A percentile compares a stretch with the other conserved stretches of the same genome.
phyloP scores from a whole-genome alignment of 2,329 filamentous ascomycete genomes.

The Botryosphaeria dothidea region DNA sequence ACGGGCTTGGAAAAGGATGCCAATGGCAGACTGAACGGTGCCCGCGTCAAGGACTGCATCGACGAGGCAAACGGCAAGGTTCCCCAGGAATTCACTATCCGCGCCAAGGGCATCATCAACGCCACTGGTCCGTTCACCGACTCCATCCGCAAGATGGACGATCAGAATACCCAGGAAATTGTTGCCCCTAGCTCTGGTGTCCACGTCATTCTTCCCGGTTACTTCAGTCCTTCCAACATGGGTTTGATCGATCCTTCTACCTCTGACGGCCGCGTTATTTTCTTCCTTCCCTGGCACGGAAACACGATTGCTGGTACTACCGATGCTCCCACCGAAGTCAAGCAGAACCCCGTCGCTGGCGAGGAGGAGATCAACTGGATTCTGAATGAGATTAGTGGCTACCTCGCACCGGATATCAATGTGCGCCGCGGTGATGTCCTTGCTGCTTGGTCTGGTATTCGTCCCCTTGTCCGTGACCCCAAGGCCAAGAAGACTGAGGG shows the following conservation, averaged over 20 bases:
- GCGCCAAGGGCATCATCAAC: slow-evolving; percentile 81
- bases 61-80: slow-evolving; percentile 64
- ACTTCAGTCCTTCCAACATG: slow-evolving; percentile 84
- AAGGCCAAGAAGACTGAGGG: slow-evolving; percentile 84
- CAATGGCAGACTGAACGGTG: slow-evolving; percentile 71
- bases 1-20: slow-evolving; percentile 74
- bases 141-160: slow-evolving; percentile 82
- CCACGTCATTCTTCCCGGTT: slow-evolving; percentile 83
- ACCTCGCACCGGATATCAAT: slow-evolving; percentile 80
- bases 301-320: slow-evolving; percentile 91
- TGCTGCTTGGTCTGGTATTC: slow-evolving; percentile 85
- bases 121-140: slow-evolving; percentile 88
- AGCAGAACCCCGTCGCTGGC: slow-evolving; percentile 71
- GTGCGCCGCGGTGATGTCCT: slow-evolving; percentile 85
- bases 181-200: slow-evolving; percentile 84
- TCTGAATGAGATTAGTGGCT: slow-evolving; percentile 76
- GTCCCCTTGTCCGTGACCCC: slow-evolving; percentile 82
- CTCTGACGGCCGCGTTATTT: slow-evolving; percentile 86
- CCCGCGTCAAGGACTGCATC: slow-evolving; percentile 70
- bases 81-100: slow-evolving; percentile 66
- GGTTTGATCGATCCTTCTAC: slow-evolving; percentile 84
- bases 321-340: slow-evolving; percentile 73
- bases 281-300: slow-evolving; percentile 91
- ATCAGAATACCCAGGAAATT: slow-evolving; percentile 70
- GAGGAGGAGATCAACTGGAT: slow-evolving; percentile 90